Conservation (phyloP, 306 rosid species). For the Adenanthera pavonina region DNA sequence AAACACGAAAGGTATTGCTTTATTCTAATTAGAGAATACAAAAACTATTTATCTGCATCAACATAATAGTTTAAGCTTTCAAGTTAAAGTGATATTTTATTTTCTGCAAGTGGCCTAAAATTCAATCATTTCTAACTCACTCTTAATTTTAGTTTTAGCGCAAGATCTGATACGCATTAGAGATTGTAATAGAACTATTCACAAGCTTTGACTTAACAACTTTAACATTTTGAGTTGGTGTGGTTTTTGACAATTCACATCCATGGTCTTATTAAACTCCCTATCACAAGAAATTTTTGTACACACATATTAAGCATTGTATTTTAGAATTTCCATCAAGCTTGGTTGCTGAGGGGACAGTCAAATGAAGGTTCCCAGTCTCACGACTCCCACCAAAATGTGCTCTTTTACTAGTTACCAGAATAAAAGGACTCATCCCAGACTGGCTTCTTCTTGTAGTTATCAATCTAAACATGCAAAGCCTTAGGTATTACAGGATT, state of each 20-base stretch:
- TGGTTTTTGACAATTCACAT: background rate
- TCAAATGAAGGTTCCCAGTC: too few species aligned
- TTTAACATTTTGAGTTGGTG: background rate
- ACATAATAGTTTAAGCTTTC: background rate
- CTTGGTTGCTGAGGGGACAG: too few species aligned
- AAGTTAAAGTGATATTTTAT: background rate
- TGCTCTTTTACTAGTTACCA: background rate
- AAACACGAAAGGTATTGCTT: conserved; percentile 47
- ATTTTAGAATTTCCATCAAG: too few species aligned
- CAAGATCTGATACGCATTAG: too few species aligned
- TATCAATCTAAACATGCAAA: background rate
- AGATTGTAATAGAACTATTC: too few species aligned
- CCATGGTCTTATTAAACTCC: background rate
- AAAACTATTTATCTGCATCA: background rate
- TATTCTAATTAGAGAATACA: background rate
- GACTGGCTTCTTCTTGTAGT: background rate
- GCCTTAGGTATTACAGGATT: background rate
- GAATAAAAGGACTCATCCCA: background rate
- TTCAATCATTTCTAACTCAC: too few species aligned
- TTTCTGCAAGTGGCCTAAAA: too few species aligned
- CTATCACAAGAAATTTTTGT: too few species aligned
- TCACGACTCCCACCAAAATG: background rate
- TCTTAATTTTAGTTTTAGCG: too few species aligned
- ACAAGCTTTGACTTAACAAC: background rate
- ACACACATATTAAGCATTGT: too few species aligned